Base-by-base conservation (phyloP, 2,329 filamentous ascomycete genomes). In the Aureobasidium sp. region DNA sequence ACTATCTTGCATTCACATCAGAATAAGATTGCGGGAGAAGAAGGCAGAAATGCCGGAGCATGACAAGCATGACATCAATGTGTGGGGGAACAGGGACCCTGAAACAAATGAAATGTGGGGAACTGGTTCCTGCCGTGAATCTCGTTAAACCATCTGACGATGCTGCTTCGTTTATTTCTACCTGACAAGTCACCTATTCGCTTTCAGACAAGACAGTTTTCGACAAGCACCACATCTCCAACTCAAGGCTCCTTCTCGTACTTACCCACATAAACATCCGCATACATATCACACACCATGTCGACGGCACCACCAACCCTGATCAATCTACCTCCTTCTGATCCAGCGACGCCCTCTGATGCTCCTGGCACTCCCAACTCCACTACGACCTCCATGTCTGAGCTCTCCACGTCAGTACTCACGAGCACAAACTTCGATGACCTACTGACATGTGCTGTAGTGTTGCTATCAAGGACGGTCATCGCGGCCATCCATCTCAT, bases 401-500 rank as follows among this genome's bases (percentile, higher is more conserved):
- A 91, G 44, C 83, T 97, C 52, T 96, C 91, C 16, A 97, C 93
- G 59, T 61, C 13, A 54, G 59, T 61, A 10, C 2, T 13, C 34
- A 32, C 11, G 21, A 21, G 21, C 21, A 3, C 10, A n/a, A 1
- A 2, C 4, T 10, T 10, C 5, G 21, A 30, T 36, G 27, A 13
- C 25, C 27, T 49, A 45, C 45, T 59, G 16, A 59, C 36, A 5
- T 10, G 36, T 2, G 4, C 41, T 21, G 6, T n/a, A 61, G 59
- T 21, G 94, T 91, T 13, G 93, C 93, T 57, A 96, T 96, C 81
- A 96, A 97, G 76, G 93, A 97, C 72, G 93, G 93, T 68, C 91
- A 97, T 71, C 89, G 91, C 64, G 93, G 93, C 65, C 86, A 91
- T 71, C 81, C 87, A 32, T 83, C 86, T 32, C 82, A 86, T 60